These are phyloP conservation scores for Auricularia auricula-judae DNA, from an alignment of 768 basidiomycete species.

Conservation along the genomic window DNA sequence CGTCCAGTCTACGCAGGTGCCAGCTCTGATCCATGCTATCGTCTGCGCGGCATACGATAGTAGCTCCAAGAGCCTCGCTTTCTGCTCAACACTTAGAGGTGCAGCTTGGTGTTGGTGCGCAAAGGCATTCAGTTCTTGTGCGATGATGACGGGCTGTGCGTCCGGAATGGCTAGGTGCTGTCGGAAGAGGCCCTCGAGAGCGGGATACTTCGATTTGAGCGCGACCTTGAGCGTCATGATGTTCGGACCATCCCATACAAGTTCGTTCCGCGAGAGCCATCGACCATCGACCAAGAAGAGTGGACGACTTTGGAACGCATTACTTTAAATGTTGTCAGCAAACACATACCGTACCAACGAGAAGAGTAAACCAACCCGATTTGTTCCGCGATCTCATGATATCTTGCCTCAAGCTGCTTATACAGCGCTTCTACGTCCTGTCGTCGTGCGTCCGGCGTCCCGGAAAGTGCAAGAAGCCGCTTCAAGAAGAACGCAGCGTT, in stretches of 20 bases:
- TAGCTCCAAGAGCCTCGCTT: not conserved
- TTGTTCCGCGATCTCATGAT: slow-evolving; percentile 9
- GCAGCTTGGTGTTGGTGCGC: not conserved
- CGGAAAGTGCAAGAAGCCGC: slow-evolving; percentile 8
- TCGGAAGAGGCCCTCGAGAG: slow-evolving; percentile 10
- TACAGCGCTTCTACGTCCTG: slow-evolving; percentile 8
- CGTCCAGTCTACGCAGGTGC: not conserved
- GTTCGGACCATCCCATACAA: slow-evolving; percentile 10
- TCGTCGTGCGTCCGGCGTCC: not conserved
- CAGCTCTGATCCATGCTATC: not conserved
- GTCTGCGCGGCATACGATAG: not conserved
- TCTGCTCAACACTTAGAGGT: not conserved
- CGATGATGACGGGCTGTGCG: slow-evolving; percentile 8
- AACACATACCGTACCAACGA: slow-evolving; percentile 1
- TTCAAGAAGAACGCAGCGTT: slow-evolving; percentile 12
- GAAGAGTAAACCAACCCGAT: slow-evolving; percentile 10
- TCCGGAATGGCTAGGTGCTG: slow-evolving; percentile 7
- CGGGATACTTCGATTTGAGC: slow-evolving; percentile 8
- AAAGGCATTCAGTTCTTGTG: slow-evolving; percentile 10
- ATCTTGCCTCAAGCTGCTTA: slow-evolving; percentile 14
- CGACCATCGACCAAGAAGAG: not conserved
- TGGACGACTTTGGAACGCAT: not conserved
- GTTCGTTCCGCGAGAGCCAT: not conserved
- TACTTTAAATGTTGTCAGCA: slow-evolving; percentile 6
- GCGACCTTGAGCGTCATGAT: slow-evolving; percentile 11